Evolutionary conservation across 1,284 basidiomycete species (phyloP).

Genomic region (Cryptococcus deneoformans): DNA sequence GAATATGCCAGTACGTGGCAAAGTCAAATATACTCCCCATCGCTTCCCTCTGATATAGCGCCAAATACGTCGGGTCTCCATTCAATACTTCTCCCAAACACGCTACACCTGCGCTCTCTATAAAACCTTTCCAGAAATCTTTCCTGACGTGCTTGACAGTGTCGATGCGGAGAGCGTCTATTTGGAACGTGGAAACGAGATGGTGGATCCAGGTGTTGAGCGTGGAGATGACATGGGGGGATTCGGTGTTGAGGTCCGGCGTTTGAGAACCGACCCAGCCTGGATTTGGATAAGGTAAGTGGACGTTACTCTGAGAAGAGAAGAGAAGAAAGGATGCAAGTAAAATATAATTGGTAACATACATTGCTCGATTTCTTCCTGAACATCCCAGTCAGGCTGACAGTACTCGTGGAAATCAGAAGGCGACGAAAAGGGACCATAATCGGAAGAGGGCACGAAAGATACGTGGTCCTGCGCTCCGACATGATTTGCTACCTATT

Average conservation of each 20-base stretch:
- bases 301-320: too few species aligned
- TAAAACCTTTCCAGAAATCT: constrained; percentile 53
- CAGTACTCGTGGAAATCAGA: constrained; percentile 51
- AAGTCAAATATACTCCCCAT: constrained; percentile 59
- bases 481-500: constrained; percentile 52
- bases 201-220: constrained; percentile 51
- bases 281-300: too few species aligned
- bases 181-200: constrained; percentile 48
- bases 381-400: constrained; percentile 50
- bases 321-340: constrained; percentile 11
- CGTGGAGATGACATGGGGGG: constrained; percentile 40
- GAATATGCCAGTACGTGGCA: constrained; percentile 55
- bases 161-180: constrained; percentile 52
- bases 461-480: constrained; percentile 37
- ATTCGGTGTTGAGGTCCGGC: constrained; percentile 54
- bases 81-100: constrained; percentile 53
- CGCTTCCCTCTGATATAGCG: constrained; percentile 48
- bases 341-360: constrained; percentile 45
- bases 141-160: constrained; percentile 55
- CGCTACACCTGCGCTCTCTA: constrained; percentile 49
- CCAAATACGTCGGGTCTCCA: constrained; percentile 46
- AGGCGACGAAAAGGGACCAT: constrained; percentile 43
- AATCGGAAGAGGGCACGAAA: constrained; percentile 29
- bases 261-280: constrained; percentile 49
- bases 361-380: constrained; percentile 52